Evolutionary conservation across 2,329 filamentous ascomycete genomes (phyloP), one percentile per base, ranked within the genome.

Genomic region (Fusarium torulosum): DNA sequence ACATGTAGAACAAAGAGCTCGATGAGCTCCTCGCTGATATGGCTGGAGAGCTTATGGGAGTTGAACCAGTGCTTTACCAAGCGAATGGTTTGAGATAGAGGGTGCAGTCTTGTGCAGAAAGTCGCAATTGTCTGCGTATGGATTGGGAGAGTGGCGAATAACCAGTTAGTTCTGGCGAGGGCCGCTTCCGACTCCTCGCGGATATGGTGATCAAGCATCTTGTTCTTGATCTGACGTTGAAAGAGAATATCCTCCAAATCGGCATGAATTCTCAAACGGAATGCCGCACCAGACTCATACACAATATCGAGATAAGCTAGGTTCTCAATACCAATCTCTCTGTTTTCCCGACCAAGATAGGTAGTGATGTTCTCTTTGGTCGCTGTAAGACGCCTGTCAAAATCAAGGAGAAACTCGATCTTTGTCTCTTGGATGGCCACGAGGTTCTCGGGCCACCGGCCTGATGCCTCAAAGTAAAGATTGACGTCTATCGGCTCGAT

Each of bases 401-500:
- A 89, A 71, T 90, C 87, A 5, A 97, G 80, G 6, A 96, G 83
- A 75, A 99, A 97, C 5, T 96, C 96, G 38, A 96, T 87, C 79
- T 99, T 99, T 14, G 94, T 94, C 74, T 94, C 89, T 77, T 99
- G 96, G 56, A 98, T 97, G 7, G 95, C 94, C 5, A 88, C 88
- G 10, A 98, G 80, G 74, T 96, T 93, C 75, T 98, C 94, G 0
- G 96, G 96, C 96, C 96, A 99, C 70, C 93, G 91, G 44, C 89
- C 90, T 8, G 96, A 98, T 6, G 91, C 92, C 80, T 99, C 96
- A 72, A 99, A 98, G 75, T 95, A 94, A 46, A 99, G 84, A 41
- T 94, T 86, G 31, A 96, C 86, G 69, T 96, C 90, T 69, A 94
- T 90, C 1, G 92, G 90, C 25, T 78, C 75, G 53, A 83, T 72